Percentiles rank a stretch among this genome's conserved stretches.
phyloP scores from a whole-genome alignment of 768 basidiomycete genomes.

The Hydnum rufescens region DNA sequence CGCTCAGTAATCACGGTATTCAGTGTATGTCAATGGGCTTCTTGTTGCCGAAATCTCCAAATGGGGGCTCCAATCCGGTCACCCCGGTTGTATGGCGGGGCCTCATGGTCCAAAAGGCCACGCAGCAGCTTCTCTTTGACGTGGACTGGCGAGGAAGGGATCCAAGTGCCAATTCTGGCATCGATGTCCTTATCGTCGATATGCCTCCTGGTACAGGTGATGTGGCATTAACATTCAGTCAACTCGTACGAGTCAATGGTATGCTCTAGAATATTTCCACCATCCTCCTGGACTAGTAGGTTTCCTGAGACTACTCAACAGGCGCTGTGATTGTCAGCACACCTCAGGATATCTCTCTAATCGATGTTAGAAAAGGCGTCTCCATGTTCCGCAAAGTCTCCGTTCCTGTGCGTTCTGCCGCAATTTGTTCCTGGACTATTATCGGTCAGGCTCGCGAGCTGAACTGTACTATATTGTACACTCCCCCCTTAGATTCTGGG shows the following conservation, averaged over 20 bases:
- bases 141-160: slow-evolving; percentile 65
- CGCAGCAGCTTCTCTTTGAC: slow-evolving; percentile 88
- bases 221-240: slow-evolving; percentile 79
- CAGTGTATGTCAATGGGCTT: slow-evolving; percentile 98
- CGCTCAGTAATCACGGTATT: slow-evolving; percentile 71
- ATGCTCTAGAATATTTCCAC: too few relatives aligned
- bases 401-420: slow-evolving; percentile 44
- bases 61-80: slow-evolving; percentile 29
- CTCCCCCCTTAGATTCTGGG: slow-evolving; percentile 47
- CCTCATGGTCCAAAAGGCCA: slow-evolving; percentile 95
- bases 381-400: slow-evolving; percentile 78
- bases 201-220: slow-evolving; percentile 98
- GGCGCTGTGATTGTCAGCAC: slow-evolving; percentile 89
- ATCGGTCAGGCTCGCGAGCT: background rate
- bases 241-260: slow-evolving; percentile 74
- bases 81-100: slow-evolving; percentile 88
- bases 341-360: slow-evolving; percentile 81
- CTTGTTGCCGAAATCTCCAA: slow-evolving; percentile 41
- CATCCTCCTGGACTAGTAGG: background rate
- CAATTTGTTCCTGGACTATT: background rate
- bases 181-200: slow-evolving; percentile 82
- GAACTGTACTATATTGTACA: background rate
- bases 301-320: slow-evolving; percentile 16
- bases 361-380: slow-evolving; percentile 84
- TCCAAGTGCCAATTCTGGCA: too few relatives aligned